Evolutionary conservation across 2,329 filamentous ascomycete species (phyloP).

Genomic region (Pseudovirgaria hyperparasitica): DNA sequence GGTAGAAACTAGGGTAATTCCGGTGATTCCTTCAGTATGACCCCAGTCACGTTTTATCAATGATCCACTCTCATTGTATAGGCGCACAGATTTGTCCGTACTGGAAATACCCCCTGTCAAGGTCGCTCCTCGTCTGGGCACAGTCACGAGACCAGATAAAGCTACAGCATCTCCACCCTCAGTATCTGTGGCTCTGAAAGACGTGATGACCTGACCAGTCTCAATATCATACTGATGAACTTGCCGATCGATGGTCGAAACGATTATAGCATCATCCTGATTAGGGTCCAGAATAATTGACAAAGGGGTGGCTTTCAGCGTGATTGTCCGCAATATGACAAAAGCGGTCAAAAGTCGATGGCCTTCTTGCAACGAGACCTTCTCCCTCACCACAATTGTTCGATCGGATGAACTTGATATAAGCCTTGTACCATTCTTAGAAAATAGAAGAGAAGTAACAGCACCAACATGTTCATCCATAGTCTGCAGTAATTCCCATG

Average conservation of each 20-base stretch:
- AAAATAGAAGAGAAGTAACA: slow-evolving; percentile 66
- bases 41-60: slow-evolving; percentile 87
- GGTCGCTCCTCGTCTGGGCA: slow-evolving; percentile 44
- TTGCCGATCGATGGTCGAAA: slow-evolving; percentile 50
- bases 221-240: slow-evolving; percentile 48
- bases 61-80: slow-evolving; percentile 71
- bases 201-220: slow-evolving; percentile 55
- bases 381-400: slow-evolving; percentile 70
- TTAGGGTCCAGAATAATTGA: slow-evolving; percentile 65
- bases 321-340: slow-evolving; percentile 62
- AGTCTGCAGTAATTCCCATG: slow-evolving; percentile 74
- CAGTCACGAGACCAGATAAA: slow-evolving; percentile 60
- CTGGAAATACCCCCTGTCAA: slow-evolving; percentile 81
- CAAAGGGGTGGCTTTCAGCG: slow-evolving; percentile 73
- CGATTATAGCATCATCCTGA: slow-evolving; percentile 39
- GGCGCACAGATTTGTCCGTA: slow-evolving; percentile 85
- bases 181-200: slow-evolving; percentile 74
- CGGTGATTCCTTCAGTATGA: slow-evolving; percentile 87
- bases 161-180: slow-evolving; percentile 71
- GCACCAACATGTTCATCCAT: slow-evolving; percentile 83
- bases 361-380: slow-evolving; percentile 55
- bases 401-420: slow-evolving; percentile 84
- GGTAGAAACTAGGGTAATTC: slow-evolving; percentile 48
- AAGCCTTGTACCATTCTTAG: slow-evolving; percentile 55
- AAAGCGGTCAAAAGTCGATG: slow-evolving; percentile 55